A percentile compares a stretch with the other conserved stretches of the same genome.
phyloP scores from a whole-genome alignment of 257 asterid genomes.

The Dorcoceras hygrometricum region DNA sequence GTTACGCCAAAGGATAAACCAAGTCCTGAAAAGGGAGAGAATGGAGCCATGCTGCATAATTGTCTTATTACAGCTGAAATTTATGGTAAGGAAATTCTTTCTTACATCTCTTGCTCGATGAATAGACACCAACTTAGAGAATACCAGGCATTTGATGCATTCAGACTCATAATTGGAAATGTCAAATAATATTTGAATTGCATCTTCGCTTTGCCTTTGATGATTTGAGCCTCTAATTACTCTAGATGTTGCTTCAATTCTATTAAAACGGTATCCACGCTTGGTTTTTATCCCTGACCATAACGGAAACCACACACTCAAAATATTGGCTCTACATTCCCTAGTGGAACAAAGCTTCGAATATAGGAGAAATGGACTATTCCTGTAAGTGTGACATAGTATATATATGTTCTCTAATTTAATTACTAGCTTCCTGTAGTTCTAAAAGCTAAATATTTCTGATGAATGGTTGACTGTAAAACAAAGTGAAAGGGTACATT shows the following conservation, averaged over 20 bases:
- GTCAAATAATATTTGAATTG: background rate
- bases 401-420: background rate
- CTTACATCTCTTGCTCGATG: too few relatives aligned
- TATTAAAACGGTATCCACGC: slow-evolving; percentile 31
- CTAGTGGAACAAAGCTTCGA: slow-evolving; percentile 28
- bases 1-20: slow-evolving; percentile 30
- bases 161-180: background rate
- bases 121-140: too few relatives aligned
- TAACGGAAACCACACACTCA: slow-evolving; percentile 29
- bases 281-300: slow-evolving; percentile 35
- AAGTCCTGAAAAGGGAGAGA: slow-evolving; percentile 30
- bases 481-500: slow-evolving; percentile 32
- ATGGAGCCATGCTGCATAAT: slow-evolving; percentile 37
- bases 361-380: slow-evolving; percentile 37
- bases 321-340: slow-evolving; percentile 43
- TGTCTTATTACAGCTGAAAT: slow-evolving; percentile 43
- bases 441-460: background rate
- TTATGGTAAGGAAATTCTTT: slow-evolving; percentile 28
- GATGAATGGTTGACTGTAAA: background rate
- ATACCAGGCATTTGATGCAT: too few relatives aligned
- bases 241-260: slow-evolving; percentile 37
- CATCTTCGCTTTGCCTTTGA: background rate
- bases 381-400: slow-evolving; percentile 29
- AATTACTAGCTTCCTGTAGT: too few relatives aligned
- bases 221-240: background rate